phyloP scores from a whole-genome alignment of 2,329 filamentous ascomycete genomes.

The Cryphonectria parasitica region DNA sequence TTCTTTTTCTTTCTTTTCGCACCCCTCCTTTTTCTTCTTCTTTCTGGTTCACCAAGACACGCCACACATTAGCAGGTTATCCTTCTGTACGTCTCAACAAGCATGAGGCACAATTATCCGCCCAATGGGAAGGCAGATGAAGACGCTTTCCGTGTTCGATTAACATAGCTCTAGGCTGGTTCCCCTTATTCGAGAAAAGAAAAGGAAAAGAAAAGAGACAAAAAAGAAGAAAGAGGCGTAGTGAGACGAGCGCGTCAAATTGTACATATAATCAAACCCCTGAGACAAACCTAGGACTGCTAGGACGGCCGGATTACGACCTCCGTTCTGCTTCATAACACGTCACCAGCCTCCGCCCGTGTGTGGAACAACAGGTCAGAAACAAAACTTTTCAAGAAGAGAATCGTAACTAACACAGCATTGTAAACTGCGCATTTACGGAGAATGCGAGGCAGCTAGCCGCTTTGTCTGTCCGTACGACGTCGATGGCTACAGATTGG shows the following conservation, averaged over 20 bases:
- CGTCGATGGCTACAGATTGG: not conserved
- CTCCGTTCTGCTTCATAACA: not conserved
- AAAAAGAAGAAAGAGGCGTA: not conserved
- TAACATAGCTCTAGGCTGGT: not conserved
- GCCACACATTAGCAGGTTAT: not conserved
- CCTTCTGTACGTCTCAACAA: not conserved
- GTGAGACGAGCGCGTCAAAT: not conserved
- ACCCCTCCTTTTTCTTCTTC: not conserved
- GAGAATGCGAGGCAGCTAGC: not conserved
- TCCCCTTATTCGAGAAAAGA: not conserved
- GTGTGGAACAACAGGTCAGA: not conserved
- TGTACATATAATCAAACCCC: not conserved
- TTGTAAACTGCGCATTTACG: not conserved
- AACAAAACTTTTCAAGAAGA: not conserved
- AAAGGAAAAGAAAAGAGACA: not conserved
- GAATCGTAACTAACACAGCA: not conserved
- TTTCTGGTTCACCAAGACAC: not conserved
- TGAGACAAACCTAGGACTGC: not conserved
- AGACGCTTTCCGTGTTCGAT: not conserved
- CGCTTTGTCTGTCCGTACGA: not conserved
- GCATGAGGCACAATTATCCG: not conserved
- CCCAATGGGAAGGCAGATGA: not conserved
- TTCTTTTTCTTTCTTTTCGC: not conserved
- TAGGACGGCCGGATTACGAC: not conserved
- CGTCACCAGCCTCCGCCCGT: not conserved